Evolutionary conservation across 768 basidiomycete species (phyloP).

Genomic region (Antrodiella citrinella): DNA sequence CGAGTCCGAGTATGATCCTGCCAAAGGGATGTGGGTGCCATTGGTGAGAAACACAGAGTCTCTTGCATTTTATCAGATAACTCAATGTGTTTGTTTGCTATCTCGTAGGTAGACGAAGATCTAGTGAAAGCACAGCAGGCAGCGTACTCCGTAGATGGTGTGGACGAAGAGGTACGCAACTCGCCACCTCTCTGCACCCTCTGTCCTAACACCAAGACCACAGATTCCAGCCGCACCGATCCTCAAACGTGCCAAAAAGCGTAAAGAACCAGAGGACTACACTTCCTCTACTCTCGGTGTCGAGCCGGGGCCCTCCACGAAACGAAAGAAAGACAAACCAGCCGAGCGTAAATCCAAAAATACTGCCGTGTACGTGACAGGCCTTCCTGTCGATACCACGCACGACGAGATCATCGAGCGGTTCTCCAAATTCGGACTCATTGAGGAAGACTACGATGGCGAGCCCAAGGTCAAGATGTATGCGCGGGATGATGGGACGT

Average conservation of each 20-base stretch:
- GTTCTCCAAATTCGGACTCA: constrained; percentile 88
- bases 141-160: constrained; percentile 86
- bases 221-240: constrained; percentile 88
- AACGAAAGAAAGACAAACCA: constrained; percentile 54
- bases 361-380: constrained; percentile 86
- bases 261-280: constrained; percentile 66
- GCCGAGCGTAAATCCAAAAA: constrained; percentile 75
- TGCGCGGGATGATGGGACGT: constrained; percentile 75
- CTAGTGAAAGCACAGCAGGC: constrained; percentile 86
- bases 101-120: constrained; percentile 86
- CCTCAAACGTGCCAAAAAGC: constrained; percentile 72
- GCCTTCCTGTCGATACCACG: constrained; percentile 71
- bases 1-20: constrained; percentile 84
- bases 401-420: constrained; percentile 68
- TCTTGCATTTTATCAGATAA: not conserved
- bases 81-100: constrained; percentile 1
- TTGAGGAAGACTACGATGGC: constrained; percentile 89
- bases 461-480: constrained; percentile 96
- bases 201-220: not conserved
- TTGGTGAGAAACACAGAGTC: constrained; percentile 67
- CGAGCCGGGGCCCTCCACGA: constrained; percentile 47
- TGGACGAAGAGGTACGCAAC: constrained; percentile 82
- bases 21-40: constrained; percentile 74
- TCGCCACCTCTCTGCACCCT: not conserved
- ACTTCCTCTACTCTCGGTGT: constrained; percentile 43